Base-by-base conservation (phyloP, 1,284 basidiomycete species). In the Leccinum subspadiceum region DNA sequence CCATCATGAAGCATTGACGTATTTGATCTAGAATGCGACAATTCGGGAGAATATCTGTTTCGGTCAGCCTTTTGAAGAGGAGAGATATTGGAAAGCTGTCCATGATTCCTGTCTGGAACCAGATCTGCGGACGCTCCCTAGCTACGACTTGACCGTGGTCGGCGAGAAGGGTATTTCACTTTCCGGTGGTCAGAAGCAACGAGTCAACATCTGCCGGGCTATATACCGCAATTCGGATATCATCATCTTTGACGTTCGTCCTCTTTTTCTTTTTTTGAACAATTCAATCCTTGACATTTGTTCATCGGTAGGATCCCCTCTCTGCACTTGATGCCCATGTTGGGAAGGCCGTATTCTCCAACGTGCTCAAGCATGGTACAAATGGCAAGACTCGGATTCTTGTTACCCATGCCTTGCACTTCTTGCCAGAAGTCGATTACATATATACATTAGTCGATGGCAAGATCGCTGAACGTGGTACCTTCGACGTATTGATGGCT, bases 81-180 rank as follows among this genome's bases (percentile, higher is more conserved):
- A 81, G 61, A 76, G 81, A 15, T 90, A 89, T 70, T 84, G 83
- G 82, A 78, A 79, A 24, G 86, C 82, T 4, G 76, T 90, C 24
- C 75, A 77, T 12, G 84, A 86, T 63, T 79, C 86, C 0, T 87
- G 83, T 64, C 77, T 91, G 33, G 84, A 86, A 61, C 76, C 82
- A 9, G 88, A 90, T 70, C 72, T 90, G 35, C 83, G 83, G 53
- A 78, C 88, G 61, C 77, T 90, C 15, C 84, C 87, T 2, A 78
- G 84, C 57, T 86, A 88, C 3, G 89, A 97, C 69, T 70, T 89
- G 63, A 96, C 94, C 0, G 92, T 94, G 72, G 94, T 96, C 54
- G 94, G 94, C n/a, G 93, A 95, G 75, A 92, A 88, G 79, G 89
- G 89, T n/a, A 90, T 94, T 56, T 89, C 87, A 13, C 81, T 93